Base-by-base conservation (phyloP, 805 yeast species). In the Myxozyma vanderwaltii region DNA sequence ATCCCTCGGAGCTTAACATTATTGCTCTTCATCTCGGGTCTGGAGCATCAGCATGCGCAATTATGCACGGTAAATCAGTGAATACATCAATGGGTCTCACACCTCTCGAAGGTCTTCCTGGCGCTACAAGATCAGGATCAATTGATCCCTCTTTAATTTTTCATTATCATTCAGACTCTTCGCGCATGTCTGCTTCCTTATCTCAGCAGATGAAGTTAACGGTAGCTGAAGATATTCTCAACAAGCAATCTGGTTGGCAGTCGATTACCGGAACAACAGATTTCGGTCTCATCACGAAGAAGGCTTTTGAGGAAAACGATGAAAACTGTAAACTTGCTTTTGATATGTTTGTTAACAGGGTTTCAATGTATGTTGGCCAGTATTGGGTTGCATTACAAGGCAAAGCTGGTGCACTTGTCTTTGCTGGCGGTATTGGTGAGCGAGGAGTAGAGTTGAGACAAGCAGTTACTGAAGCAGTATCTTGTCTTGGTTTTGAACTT, bases 41-140 rank as follows among this genome's bases (percentile, higher is more conserved):
- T 7, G 66, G 66, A 12, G 66, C 66, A n/a, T 63, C 66, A 2
- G 66, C 65, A 2, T 63, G 66, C 43, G 66, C 63, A 15, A 63
- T 63, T 3, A 23, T 17, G 43, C 21, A 36, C 43, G 66, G 66
- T 19, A 50, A 58, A 33, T 63, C 66, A 3, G 19, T 63, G 23
- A 58, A 63, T 36, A 63, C 66, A 15, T 60, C 66, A n/a, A 63
- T 63, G 66, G 66, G 66, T 13, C 60, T 63, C 12, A 63, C 66
- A 5, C 66, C 66, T 4, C 65, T 63, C 3, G 66, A 63, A 23
- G 66, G 66, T 2, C 63, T 63, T 15, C 66, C 66, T n/a, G 66
- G 66, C 4, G 66, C 66, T 8, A 63, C 66, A 12, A 40, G 66
- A 13, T 62, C 66, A n/a, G 66, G 66, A n/a, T 48, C 57, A 17